Evolutionary conservation across 495 filamentous ascomycete genomes (phyloP).

Genomic region (Penicillium desertorum): DNA sequence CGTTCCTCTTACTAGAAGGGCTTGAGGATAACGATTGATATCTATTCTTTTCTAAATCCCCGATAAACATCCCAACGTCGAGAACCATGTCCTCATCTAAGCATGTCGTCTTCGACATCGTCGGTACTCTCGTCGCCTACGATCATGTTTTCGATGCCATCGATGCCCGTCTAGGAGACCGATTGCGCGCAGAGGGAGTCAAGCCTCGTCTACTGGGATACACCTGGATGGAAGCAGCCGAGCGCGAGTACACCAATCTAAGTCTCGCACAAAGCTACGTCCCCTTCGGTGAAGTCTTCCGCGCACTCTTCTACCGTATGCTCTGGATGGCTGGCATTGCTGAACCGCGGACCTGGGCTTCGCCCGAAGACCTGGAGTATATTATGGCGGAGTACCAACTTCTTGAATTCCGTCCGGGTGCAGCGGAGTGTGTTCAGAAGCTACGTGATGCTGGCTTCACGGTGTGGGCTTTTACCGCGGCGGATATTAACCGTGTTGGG

Average conservation of each 20-base stretch:
- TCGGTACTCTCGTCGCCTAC: slow-evolving; percentile 41
- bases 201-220: slow-evolving; percentile 36
- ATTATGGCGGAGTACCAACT: slow-evolving; percentile 29
- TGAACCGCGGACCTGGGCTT: slow-evolving; percentile 32
- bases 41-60: neutral
- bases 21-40: neutral
- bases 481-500: slow-evolving; percentile 34
- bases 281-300: slow-evolving; percentile 32
- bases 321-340: slow-evolving; percentile 31
- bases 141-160: slow-evolving; percentile 35
- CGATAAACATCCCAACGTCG: slow-evolving; percentile 3
- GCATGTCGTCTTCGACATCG: slow-evolving; percentile 45
- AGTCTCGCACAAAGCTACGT: slow-evolving; percentile 35
- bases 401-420: slow-evolving; percentile 33
- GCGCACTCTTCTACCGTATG: slow-evolving; percentile 40
- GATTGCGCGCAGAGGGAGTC: slow-evolving; percentile 36
- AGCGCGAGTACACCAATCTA: slow-evolving; percentile 45
- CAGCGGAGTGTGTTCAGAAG: slow-evolving; percentile 34
- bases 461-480: slow-evolving; percentile 45
- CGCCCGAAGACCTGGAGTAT: slow-evolving; percentile 31
- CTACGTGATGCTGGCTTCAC: slow-evolving; percentile 41
- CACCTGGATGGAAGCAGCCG: slow-evolving; percentile 43
- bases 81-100: slow-evolving; percentile 25
- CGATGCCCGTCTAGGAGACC: slow-evolving; percentile 30
- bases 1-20: neutral